These are phyloP conservation scores for Penicillium olsonii DNA, from an alignment of 2,329 filamentous ascomycete species.

Conservation along the genomic window DNA sequence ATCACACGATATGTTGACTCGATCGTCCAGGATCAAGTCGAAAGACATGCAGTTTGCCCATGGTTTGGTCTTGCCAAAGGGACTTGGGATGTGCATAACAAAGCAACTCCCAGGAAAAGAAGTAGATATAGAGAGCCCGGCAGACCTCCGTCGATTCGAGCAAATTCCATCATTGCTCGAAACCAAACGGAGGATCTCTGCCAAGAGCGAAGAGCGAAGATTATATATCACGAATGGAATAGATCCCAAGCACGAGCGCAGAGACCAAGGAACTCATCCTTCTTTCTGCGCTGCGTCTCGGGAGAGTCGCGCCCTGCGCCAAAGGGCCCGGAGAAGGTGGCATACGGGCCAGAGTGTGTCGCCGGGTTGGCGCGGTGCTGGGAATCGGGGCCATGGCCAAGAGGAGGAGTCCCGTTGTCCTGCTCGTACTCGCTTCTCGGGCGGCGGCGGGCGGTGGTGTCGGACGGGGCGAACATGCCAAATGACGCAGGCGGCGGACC, in stretches of 20 bases:
- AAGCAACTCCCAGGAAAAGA: not conserved
- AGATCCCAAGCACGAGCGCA: conserved; percentile 94
- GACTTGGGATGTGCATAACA: not conserved
- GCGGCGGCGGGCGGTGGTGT: conserved; percentile 62
- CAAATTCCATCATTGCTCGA: conserved; percentile 11
- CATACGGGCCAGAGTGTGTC: conserved; percentile 24
- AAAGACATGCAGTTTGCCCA: not conserved
- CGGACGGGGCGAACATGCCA: conserved; percentile 37
- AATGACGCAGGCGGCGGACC: conserved; percentile 58
- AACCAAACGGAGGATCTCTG: not conserved
- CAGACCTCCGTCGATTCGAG: not conserved
- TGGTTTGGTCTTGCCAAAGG: not conserved
- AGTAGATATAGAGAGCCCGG: not conserved
- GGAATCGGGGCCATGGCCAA: conserved; percentile 69
- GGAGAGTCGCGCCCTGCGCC: conserved; percentile 80
- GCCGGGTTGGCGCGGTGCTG: conserved; percentile 42
- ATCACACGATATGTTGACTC: conserved; percentile 20
- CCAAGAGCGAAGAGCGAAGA: not conserved
- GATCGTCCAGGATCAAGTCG: conserved; percentile 17
- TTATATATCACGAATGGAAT: conserved; percentile 74
- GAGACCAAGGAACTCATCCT: conserved; percentile 84
- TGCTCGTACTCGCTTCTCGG: conserved; percentile 86
- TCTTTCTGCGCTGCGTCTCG: conserved; percentile 80
- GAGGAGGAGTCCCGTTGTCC: conserved; percentile 81
- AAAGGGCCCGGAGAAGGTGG: conserved; percentile 67